Evolutionary conservation across 176 grass and related monocot species (phyloP).

Genomic region (Avena insularis): DNA sequence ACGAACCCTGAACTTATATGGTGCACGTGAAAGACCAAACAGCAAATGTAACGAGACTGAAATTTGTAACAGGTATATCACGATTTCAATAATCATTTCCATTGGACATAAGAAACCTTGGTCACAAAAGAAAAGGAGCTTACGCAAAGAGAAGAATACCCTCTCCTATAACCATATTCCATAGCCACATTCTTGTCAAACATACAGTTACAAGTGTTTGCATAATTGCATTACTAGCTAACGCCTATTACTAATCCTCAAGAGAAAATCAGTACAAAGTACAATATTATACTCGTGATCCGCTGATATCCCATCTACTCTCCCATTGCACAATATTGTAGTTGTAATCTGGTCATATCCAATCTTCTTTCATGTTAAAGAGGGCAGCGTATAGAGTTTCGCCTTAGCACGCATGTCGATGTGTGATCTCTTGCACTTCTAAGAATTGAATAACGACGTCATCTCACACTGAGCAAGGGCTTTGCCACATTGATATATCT

Average conservation of each 20-base stretch:
- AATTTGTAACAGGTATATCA: not conserved
- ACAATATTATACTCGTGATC: not conserved
- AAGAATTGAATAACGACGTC: not conserved
- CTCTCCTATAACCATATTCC: not conserved
- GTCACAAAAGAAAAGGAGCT: not conserved
- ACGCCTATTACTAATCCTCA: not conserved
- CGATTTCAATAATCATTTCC: not conserved
- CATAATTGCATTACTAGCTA: not conserved
- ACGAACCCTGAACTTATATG: not conserved
- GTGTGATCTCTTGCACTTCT: not conserved
- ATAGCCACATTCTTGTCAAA: not conserved
- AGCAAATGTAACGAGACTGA: not conserved
- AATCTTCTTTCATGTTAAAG: slow-evolving; percentile 16
- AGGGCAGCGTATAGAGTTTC: not conserved
- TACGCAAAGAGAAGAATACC: not conserved
- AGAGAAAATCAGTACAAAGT: not conserved
- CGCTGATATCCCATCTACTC: not conserved
- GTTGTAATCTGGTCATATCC: not conserved
- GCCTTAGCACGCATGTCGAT: not conserved
- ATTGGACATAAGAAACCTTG: not conserved
- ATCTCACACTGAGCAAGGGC: slow-evolving; percentile 71
- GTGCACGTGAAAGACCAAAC: not conserved
- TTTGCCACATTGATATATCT: slow-evolving; percentile 96
- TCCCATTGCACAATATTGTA: not conserved
- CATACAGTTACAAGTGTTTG: slow-evolving; percentile 1